Evolutionary conservation across 352 stramenopile species (phyloP).

Genomic region (Globisporangium echinulatum): DNA sequence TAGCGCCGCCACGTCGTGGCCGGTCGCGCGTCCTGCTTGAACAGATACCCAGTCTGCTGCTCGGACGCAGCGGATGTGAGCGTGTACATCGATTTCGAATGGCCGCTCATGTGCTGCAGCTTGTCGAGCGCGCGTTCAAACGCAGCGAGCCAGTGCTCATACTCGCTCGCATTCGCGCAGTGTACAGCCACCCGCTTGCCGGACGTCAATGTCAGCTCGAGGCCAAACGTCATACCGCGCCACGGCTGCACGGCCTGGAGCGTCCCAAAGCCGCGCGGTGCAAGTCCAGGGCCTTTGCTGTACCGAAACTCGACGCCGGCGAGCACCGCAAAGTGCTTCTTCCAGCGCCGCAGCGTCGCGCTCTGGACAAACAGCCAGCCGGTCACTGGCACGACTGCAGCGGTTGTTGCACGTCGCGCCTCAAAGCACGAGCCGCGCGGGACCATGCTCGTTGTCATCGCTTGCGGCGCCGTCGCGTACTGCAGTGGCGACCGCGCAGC

Average conservation of each 20-base stretch:
- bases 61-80: slow-evolving; percentile 35
- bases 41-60: slow-evolving; percentile 65
- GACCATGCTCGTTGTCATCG: neutral
- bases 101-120: slow-evolving; percentile 34
- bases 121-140: slow-evolving; percentile 53
- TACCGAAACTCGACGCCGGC: slow-evolving; percentile 74
- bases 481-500: slow-evolving; percentile 7
- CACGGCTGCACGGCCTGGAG: slow-evolving; percentile 35
- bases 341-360: slow-evolving; percentile 60
- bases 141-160: slow-evolving; percentile 39
- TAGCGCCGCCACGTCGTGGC: slow-evolving; percentile 44
- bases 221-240: slow-evolving; percentile 37
- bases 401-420: slow-evolving; percentile 40
- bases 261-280: slow-evolving; percentile 62
- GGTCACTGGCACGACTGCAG: slow-evolving; percentile 49
- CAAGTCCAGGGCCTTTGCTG: slow-evolving; percentile 50
- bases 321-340: slow-evolving; percentile 61
- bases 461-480: slow-evolving; percentile 15
- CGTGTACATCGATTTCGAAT: slow-evolving; percentile 71
- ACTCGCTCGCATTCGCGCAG: slow-evolving; percentile 34
- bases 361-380: slow-evolving; percentile 64
- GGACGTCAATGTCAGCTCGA: slow-evolving; percentile 48
- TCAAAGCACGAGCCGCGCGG: slow-evolving; percentile 57
- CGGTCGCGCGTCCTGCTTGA: slow-evolving; percentile 41
- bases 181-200: slow-evolving; percentile 38